phyloP scores from a whole-genome alignment of 257 asterid species.

The Ilex asprella region DNA sequence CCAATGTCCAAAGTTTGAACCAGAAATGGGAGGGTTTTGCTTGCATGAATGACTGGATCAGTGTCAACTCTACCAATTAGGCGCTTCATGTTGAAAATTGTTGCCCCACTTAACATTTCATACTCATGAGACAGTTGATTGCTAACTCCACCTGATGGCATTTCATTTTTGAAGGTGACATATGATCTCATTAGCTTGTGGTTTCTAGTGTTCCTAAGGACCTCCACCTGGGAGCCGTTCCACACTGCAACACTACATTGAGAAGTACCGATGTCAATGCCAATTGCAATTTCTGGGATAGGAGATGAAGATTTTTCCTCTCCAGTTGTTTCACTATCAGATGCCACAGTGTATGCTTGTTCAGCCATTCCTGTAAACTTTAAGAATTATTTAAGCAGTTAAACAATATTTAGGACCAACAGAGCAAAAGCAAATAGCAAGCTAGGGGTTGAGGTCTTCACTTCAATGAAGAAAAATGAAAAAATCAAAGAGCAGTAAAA shows the following conservation, averaged over 20 bases:
- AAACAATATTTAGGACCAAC: background rate
- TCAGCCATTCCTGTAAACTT: conserved; percentile 52
- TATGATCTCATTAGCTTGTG: conserved; percentile 58
- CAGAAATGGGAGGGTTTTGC: conserved; percentile 78
- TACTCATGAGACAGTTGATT: conserved; percentile 57
- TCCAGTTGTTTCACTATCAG: conserved; percentile 75
- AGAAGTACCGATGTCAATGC: conserved; percentile 87
- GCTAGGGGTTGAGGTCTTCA: background rate
- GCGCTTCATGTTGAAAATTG: conserved; percentile 75
- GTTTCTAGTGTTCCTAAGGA: conserved; percentile 56
- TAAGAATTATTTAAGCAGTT: background rate
- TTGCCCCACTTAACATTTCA: conserved; percentile 76
- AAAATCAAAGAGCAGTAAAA: background rate
- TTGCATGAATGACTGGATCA: conserved; percentile 67
- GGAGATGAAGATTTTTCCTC: conserved; percentile 54
- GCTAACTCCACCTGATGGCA: conserved; percentile 66
- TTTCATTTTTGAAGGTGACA: conserved; percentile 62
- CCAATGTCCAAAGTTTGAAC: conserved; percentile 75
- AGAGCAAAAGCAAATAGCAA: background rate
- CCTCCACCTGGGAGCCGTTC: conserved; percentile 67
- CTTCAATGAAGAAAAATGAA: background rate
- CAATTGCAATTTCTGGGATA: conserved; percentile 59
- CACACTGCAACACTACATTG: conserved; percentile 82
- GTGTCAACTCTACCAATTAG: conserved; percentile 76
- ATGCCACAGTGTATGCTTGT: conserved; percentile 75